These are phyloP conservation scores for Panaeolus papilionaceus DNA, from an alignment of 768 basidiomycete genomes.

Conservation along the genomic window DNA sequence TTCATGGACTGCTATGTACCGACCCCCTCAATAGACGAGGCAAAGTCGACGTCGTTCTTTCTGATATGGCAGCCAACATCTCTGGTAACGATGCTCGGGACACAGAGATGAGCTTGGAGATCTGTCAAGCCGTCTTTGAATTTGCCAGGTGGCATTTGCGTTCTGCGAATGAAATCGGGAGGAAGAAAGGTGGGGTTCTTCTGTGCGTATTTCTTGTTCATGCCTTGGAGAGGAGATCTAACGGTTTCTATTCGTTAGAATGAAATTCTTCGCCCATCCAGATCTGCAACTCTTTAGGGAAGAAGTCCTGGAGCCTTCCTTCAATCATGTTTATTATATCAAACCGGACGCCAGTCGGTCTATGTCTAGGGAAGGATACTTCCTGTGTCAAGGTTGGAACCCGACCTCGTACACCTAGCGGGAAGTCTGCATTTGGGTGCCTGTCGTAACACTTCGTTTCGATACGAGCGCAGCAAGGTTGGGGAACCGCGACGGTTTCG, in stretches of 20 bases:
- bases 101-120: constrained; percentile 68
- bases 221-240: constrained; percentile 4
- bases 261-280: constrained; percentile 89
- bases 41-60: constrained; percentile 81
- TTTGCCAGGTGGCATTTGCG: constrained; percentile 67
- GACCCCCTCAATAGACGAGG: constrained; percentile 35
- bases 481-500: no score
- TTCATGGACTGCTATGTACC: constrained; percentile 44
- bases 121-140: constrained; percentile 74
- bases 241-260: constrained; percentile 44
- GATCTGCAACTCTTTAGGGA: constrained; percentile 68
- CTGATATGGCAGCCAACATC: constrained; percentile 90
- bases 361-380: constrained; percentile 86
- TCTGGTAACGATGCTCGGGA: constrained; percentile 76
- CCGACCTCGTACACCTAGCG: constrained; percentile 18
- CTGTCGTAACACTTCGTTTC: no score
- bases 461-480: neutral
- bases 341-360: constrained; percentile 86
- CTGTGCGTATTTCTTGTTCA: constrained; percentile 48
- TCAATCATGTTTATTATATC: constrained; percentile 67
- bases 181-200: constrained; percentile 56
- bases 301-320: constrained; percentile 63
- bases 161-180: constrained; percentile 47
- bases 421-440: no score
- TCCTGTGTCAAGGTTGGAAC: constrained; percentile 81